Conservation (phyloP, 2,329 filamentous ascomycete genomes). For the Pseudonectria foliicola region DNA sequence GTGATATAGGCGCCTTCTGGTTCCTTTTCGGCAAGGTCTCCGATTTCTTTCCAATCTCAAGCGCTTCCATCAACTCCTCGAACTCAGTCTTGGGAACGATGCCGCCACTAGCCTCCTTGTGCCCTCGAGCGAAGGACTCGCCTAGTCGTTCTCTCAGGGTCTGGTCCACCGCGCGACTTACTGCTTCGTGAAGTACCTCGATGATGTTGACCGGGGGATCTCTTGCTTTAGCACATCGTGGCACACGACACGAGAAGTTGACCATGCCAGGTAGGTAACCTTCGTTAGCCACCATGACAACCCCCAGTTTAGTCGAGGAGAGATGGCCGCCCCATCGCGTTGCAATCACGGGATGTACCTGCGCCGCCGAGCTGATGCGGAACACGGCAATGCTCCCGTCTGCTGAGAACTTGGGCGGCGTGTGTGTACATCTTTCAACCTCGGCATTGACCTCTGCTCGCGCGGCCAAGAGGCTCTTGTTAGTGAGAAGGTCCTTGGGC, state of each 20-base stretch:
- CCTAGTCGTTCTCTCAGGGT: conserved; percentile 44
- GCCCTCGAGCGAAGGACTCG: conserved; percentile 57
- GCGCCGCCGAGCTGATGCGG: conserved; percentile 51
- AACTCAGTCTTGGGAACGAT: conserved; percentile 55
- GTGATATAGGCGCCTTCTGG: conserved; percentile 23
- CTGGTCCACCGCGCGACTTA: conserved; percentile 31
- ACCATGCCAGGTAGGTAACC: conserved; percentile 57
- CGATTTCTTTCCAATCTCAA: conserved; percentile 51
- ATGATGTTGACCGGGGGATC: conserved; percentile 58
- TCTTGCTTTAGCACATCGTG: conserved; percentile 44
- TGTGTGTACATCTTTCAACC: conserved; percentile 53
- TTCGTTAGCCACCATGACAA: conserved; percentile 60
- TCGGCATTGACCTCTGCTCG: conserved; percentile 52
- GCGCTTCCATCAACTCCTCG: conserved; percentile 53
- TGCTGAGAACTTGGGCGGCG: conserved; percentile 55
- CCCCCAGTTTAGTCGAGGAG: conserved; percentile 50
- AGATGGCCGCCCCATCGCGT: conserved; percentile 59
- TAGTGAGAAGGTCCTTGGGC: conserved; percentile 44
- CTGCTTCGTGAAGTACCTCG: conserved; percentile 45
- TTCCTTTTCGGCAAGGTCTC: conserved; percentile 23
- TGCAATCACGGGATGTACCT: conserved; percentile 61
- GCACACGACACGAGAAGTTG: conserved; percentile 60
- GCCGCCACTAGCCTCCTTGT: conserved; percentile 61
- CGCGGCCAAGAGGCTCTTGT: conserved; percentile 44
- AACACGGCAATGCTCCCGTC: conserved; percentile 58